Conservation (phyloP, 805 yeast genomes). For the Saccharomycopsis sp. region DNA sequence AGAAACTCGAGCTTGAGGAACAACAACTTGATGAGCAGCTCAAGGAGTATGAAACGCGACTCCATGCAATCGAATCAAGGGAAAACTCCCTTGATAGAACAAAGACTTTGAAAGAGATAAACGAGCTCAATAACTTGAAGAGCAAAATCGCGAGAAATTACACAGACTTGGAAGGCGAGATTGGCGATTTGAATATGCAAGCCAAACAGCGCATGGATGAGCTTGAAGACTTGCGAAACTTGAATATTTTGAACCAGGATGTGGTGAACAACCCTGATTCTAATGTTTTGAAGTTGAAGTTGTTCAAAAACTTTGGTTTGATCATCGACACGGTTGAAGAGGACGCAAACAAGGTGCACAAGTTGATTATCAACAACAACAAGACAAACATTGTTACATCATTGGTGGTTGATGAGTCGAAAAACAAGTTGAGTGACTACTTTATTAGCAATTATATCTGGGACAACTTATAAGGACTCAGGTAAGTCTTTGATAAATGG, state of each 20-base stretch:
- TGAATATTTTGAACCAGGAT: conserved; percentile 28
- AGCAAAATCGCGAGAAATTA: conserved; percentile 44
- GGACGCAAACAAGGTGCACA: conserved; percentile 8
- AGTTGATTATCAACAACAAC: conserved; percentile 17
- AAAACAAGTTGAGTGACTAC: conserved; percentile 50
- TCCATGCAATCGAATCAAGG: conserved; percentile 21
- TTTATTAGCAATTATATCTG: conserved; percentile 71
- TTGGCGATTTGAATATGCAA: conserved; percentile 33
- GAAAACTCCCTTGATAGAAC: conserved; percentile 26
- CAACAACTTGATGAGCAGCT: conserved; percentile 22
- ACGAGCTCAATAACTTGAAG: conserved; percentile 35
- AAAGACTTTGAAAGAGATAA: conserved; percentile 28
- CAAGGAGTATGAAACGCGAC: conserved; percentile 16
- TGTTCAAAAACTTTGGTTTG: conserved; percentile 54
- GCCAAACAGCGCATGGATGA: conserved; percentile 32
- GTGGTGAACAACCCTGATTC: conserved; percentile 35
- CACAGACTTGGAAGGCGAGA: conserved; percentile 39
- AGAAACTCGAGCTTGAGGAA: conserved; percentile 23
- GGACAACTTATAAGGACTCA: conserved; percentile 58
- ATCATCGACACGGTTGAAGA: conserved; percentile 31
- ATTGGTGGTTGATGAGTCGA: conserved; percentile 14
- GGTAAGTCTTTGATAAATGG: no score
- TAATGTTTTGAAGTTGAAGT: conserved; percentile 43
- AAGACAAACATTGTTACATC: conserved; percentile 17
- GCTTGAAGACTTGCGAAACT: conserved; percentile 28